phyloP scores from a whole-genome alignment of 179 eudicot genomes.

The Nepenthes alata region DNA sequence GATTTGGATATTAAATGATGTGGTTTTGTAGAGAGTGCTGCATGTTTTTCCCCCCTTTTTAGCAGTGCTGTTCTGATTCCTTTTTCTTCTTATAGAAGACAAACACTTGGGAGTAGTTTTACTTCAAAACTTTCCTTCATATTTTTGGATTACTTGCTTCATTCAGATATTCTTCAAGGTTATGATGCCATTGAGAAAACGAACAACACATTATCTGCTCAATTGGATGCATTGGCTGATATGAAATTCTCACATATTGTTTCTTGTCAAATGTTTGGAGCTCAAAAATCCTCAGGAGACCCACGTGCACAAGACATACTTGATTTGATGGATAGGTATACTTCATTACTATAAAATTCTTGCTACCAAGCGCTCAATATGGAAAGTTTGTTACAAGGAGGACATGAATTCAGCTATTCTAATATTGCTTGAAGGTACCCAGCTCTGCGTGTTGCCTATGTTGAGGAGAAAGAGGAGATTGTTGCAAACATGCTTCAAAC shows the following conservation, averaged over 20 bases:
- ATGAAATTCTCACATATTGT: constrained; percentile 77
- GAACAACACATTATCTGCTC: constrained; percentile 64
- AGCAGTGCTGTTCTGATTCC: not conserved
- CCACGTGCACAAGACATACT: constrained; percentile 81
- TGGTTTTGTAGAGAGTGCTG: not conserved
- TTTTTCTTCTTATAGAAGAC: not conserved
- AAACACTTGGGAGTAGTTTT: not conserved
- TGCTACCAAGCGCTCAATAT: not conserved
- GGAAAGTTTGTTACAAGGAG: not conserved
- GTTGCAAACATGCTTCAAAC: constrained; percentile 20
- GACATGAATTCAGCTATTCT: constrained; percentile 1
- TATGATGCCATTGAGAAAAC: constrained; percentile 67
- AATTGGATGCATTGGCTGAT: constrained; percentile 84
- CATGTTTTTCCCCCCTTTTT: not conserved
- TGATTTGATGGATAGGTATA: constrained; percentile 68
- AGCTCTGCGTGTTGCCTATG: constrained; percentile 86
- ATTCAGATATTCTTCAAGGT: constrained; percentile 71
- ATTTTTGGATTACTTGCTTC: constrained; percentile 8
- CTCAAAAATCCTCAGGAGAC: constrained; percentile 64
- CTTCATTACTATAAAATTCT: not conserved
- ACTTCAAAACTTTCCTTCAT: not conserved
- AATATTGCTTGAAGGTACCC: constrained; percentile 51
- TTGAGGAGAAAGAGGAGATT: constrained; percentile 72
- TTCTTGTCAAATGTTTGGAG: constrained; percentile 86
- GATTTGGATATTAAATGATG: no score